Evolutionary conservation across 2,329 filamentous ascomycete species (phyloP).

Genomic region (Fusarium sp.): DNA sequence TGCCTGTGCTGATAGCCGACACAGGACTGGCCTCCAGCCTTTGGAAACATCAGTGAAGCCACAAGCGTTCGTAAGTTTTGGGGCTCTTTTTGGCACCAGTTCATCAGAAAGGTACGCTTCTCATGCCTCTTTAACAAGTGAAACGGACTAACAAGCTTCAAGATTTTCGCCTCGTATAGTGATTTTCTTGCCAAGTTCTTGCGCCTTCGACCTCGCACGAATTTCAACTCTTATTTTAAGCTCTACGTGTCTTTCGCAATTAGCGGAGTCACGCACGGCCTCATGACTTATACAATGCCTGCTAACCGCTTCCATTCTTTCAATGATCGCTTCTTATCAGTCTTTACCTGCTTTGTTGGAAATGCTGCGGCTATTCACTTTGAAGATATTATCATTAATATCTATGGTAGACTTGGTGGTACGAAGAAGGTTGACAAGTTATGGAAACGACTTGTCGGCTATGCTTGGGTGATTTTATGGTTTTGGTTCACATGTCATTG

Average conservation of each 20-base stretch:
- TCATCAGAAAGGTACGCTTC: background rate
- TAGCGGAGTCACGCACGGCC: background rate
- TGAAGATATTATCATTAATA: background rate
- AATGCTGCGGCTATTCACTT: background rate
- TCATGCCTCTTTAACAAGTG: background rate
- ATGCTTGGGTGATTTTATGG: background rate
- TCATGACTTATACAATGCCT: background rate
- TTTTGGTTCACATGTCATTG: background rate
- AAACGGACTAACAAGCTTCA: background rate
- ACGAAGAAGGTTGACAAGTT: background rate
- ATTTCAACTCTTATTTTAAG: background rate
- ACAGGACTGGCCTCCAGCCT: background rate
- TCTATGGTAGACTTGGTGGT: background rate
- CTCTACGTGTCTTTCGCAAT: background rate
- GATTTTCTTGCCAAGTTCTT: background rate
- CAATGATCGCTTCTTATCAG: background rate
- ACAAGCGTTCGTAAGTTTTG: background rate
- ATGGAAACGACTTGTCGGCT: background rate
- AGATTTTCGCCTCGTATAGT: background rate
- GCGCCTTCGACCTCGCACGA: background rate
- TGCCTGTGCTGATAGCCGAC: background rate
- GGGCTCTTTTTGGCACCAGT: background rate
- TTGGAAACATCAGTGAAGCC: background rate
- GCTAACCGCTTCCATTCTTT: background rate
- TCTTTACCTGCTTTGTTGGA: background rate